phyloP scores from a whole-genome alignment of 2,329 filamentous ascomycete species.

The Fusarium subtropicale region DNA sequence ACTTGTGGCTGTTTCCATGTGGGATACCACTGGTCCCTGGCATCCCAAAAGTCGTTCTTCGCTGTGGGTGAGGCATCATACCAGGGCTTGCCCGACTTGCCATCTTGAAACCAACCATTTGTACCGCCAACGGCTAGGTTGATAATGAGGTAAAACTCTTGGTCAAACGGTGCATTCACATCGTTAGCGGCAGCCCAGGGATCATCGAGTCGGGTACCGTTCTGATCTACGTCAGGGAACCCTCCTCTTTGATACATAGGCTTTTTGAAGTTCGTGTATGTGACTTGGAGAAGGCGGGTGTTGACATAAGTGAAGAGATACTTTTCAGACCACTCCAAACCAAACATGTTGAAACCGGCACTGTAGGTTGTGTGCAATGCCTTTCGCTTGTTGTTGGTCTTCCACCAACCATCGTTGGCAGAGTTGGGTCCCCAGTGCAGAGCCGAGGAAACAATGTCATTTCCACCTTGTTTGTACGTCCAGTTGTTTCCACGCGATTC shows the following conservation, averaged over 20 bases:
- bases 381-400: conserved; percentile 80
- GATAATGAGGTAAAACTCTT: conserved; percentile 79
- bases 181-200: conserved; percentile 72
- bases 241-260: conserved; percentile 75
- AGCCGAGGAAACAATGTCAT: conserved; percentile 82
- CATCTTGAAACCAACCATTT: conserved; percentile 87
- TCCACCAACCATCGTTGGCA: conserved; percentile 83
- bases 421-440: conserved; percentile 84
- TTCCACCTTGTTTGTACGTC: conserved; percentile 79
- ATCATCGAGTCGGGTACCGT: conserved; percentile 73
- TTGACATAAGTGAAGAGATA: conserved; percentile 91
- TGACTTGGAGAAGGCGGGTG: conserved; percentile 80
- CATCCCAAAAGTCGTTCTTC: conserved; percentile 81
- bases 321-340: conserved; percentile 87
- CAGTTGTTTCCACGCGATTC: conserved; percentile 87
- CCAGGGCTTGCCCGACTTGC: conserved; percentile 80
- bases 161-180: conserved; percentile 77
- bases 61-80: conserved; percentile 74
- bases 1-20: conserved; percentile 78
- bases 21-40: conserved; percentile 72
- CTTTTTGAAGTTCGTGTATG: conserved; percentile 79
- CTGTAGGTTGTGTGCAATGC: conserved; percentile 81
- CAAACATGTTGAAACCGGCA: conserved; percentile 78
- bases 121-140: conserved; percentile 81
- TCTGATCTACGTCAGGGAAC: conserved; percentile 72